phyloP scores from a whole-genome alignment of 179 eudicot species.

The Beta lomatogona region DNA sequence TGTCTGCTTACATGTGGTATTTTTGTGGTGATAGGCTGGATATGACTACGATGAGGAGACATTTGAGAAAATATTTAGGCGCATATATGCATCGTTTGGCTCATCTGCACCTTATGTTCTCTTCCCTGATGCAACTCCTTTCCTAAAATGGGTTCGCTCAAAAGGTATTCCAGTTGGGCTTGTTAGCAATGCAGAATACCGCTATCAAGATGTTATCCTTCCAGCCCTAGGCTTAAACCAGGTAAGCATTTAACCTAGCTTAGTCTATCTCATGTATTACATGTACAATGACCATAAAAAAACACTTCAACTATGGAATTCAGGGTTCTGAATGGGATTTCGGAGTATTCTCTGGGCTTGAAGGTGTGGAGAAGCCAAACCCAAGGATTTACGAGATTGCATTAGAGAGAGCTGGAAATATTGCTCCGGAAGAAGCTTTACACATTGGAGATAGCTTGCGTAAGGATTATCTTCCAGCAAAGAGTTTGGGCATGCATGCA shows the following conservation, averaged over 20 bases:
- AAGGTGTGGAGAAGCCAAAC: constrained; percentile 95
- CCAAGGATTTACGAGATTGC: constrained; percentile 77
- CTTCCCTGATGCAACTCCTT: constrained; percentile 86
- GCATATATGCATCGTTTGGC: constrained; percentile 88
- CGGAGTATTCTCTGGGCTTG: constrained; percentile 92
- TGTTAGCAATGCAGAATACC: constrained; percentile 92
- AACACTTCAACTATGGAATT: background rate
- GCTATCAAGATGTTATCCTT: constrained; percentile 86
- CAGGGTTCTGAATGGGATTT: constrained; percentile 99
- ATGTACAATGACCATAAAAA: constrained; percentile 1
- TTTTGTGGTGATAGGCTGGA: constrained; percentile 65
- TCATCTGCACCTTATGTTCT: constrained; percentile 84
- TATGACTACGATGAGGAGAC: constrained; percentile 93
- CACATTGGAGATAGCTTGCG: constrained; percentile 96
- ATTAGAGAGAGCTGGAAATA: constrained; percentile 75
- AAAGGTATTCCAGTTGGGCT: constrained; percentile 71
- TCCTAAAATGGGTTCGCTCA: constrained; percentile 81
- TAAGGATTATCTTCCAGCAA: constrained; percentile 87
- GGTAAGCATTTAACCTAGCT: constrained; percentile 40
- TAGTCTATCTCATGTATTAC: background rate
- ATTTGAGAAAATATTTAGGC: constrained; percentile 84
- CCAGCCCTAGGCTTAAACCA: constrained; percentile 79
- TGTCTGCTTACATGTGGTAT: constrained; percentile 5
- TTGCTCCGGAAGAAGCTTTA: constrained; percentile 71
- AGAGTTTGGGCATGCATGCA: constrained; percentile 87